phyloP scores from a whole-genome alignment of 768 basidiomycete genomes.

The Albatrellus ellisii region DNA sequence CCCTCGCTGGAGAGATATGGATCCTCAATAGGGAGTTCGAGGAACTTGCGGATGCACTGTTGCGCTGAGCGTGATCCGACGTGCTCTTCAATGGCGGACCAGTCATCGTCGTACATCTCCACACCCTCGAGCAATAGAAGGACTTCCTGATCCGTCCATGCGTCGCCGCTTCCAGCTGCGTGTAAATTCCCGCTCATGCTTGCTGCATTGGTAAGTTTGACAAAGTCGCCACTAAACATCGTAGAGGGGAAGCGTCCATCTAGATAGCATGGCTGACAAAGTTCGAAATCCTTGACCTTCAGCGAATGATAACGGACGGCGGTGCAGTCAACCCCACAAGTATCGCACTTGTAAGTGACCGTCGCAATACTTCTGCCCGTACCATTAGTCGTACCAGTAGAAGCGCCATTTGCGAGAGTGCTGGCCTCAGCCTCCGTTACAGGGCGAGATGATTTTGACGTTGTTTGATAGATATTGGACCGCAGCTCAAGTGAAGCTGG shows the following conservation, averaged over 20 bases:
- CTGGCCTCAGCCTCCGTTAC: constrained; percentile 58
- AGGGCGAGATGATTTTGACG: constrained; percentile 67
- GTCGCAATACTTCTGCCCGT: constrained; percentile 21
- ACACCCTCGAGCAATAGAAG: constrained; percentile 86
- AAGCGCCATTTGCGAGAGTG: constrained; percentile 42
- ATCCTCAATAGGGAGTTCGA: constrained; percentile 94
- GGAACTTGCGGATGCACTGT: constrained; percentile 91
- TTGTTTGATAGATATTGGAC: constrained; percentile 79
- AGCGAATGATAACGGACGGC: constrained; percentile 81
- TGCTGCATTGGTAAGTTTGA: constrained; percentile 50
- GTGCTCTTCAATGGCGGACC: constrained; percentile 86
- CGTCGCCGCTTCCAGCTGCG: constrained; percentile 30
- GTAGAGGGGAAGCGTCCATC: constrained; percentile 93
- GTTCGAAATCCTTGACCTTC: constrained; percentile 82
- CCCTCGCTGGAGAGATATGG: constrained; percentile 66
- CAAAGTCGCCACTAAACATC: constrained; percentile 97
- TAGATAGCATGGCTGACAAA: constrained; percentile 88
- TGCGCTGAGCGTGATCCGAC: constrained; percentile 86
- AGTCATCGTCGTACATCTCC: constrained; percentile 98
- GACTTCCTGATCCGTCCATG: constrained; percentile 87
- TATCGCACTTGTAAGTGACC: constrained; percentile 70
- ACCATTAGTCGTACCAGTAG: constrained; percentile 28
- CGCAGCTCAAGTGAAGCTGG: constrained; percentile 81
- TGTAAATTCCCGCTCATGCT: constrained; percentile 21
- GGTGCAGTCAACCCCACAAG: constrained; percentile 91